Evolutionary conservation across 257 asterid genomes (phyloP).

Genomic region (Solanum appendiculatum): DNA sequence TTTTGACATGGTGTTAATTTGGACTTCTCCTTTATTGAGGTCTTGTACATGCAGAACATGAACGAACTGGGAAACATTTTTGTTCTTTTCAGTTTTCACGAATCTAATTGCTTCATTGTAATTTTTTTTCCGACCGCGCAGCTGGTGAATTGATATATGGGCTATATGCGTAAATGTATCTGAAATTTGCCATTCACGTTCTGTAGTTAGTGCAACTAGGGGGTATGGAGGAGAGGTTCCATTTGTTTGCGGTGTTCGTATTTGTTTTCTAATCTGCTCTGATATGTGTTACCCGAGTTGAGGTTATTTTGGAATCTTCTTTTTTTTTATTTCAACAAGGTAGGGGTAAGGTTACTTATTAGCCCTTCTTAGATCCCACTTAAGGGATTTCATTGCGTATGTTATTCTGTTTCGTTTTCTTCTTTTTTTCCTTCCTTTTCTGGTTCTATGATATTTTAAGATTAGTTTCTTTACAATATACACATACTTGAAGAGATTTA

Average conservation of each 20-base stretch:
- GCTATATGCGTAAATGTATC: background rate
- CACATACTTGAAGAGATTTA: background rate
- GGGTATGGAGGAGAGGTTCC: background rate
- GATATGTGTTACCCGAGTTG: background rate
- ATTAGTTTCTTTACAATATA: background rate
- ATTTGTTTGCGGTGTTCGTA: background rate
- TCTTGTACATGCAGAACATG: conserved; percentile 7
- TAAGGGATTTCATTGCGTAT: background rate
- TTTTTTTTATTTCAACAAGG: background rate
- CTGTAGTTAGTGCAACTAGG: background rate
- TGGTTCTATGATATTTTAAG: background rate
- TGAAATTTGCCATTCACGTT: background rate
- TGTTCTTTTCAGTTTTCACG: background rate
- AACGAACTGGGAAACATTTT: background rate
- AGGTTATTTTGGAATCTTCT: background rate
- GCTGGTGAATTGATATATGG: background rate
- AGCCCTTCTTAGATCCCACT: background rate
- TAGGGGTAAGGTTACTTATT: background rate
- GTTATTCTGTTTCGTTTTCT: background rate
- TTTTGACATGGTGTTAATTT: background rate
- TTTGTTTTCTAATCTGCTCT: background rate
- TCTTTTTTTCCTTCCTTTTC: background rate
- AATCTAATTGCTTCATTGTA: conserved; percentile 1
- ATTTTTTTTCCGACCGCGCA: background rate
- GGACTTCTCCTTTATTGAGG: background rate